Evolutionary conservation across 257 asterid species (phyloP), one percentile per base, ranked within the genome.

Genomic region (Dorcoceras hygrometricum): DNA sequence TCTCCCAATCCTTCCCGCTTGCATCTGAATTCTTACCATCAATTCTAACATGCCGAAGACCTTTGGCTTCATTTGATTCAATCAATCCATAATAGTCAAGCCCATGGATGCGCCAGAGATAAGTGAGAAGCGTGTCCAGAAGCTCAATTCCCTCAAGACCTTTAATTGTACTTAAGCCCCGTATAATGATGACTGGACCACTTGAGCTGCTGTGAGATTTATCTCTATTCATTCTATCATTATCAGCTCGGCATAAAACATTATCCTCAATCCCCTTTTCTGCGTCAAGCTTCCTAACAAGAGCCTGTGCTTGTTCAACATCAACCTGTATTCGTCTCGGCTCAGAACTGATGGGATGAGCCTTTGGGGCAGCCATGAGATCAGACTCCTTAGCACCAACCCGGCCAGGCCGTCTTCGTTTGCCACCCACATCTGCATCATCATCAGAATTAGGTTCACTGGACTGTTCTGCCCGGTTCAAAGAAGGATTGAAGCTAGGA

Each of bases 51-150:
- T 90, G 96, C 68, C 99, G 89, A 39, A 94, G 75, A 66, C 95
- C 99, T 85, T 88, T 90, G 65, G 90, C 95, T 71, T 94, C 99
- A 79, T 67, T 88, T 70, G 87, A 74, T 81, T 94, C 99, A 22
- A 74, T 71, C 84, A 84, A 59, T 36, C 99, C 99, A 73, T 94
- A 94, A 75, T 94, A 94, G 81, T 94, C 95, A 31, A 94, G 82
- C 54, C 97, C 97, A 75, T 94, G 99, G 81, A 94, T 83, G 60
- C 99, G 96, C 99, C 99, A 94, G 59, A 94, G 95, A 71, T 94
- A 94, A 48, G 97, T 90, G 59, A 90, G 77, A 72, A 90, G 90
- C 8, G 96, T 90, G 81, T 94, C 99, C 29, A 94, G 85, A 64
- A 94, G 90, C 79, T 94, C 99, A 63, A 77, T 73, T 57, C 99